Percentiles rank a stretch among this genome's conserved stretches.
phyloP scores from a whole-genome alignment of 2,329 filamentous ascomycete genomes.

The Colletotrichum tropicicola region DNA sequence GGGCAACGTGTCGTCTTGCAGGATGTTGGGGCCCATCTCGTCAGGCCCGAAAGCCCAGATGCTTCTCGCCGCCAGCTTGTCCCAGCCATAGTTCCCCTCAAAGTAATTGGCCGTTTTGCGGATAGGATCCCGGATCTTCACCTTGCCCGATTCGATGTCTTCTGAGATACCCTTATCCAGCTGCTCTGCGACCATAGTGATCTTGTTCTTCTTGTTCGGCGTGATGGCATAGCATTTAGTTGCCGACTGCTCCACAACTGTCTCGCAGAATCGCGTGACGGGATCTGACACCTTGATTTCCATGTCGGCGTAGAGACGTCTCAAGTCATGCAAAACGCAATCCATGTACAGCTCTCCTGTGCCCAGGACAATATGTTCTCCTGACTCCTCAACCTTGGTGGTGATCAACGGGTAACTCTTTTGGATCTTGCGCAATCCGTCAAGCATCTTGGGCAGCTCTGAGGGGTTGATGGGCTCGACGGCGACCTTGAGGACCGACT shows the following conservation, averaged over 20 bases:
- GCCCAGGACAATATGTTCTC: slow-evolving; percentile 93
- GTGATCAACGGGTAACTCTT: slow-evolving; percentile 96
- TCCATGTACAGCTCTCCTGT: slow-evolving; percentile 99
- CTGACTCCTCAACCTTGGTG: slow-evolving; percentile 97
- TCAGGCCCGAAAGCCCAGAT: slow-evolving; percentile 99
- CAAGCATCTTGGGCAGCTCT: slow-evolving; percentile 97
- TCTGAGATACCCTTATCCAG: slow-evolving; percentile 93
- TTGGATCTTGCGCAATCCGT: slow-evolving; percentile 95
- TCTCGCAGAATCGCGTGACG: slow-evolving; percentile 97
- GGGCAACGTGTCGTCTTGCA: slow-evolving; percentile 95
- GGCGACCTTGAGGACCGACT: slow-evolving; percentile 97
- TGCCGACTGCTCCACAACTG: slow-evolving; percentile 94
- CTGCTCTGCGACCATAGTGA: slow-evolving; percentile 98
- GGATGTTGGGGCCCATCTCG: slow-evolving; percentile 91
- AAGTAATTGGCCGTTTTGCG: slow-evolving; percentile 97
- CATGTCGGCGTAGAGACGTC: slow-evolving; percentile 96
- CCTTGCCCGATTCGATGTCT: slow-evolving; percentile 90
- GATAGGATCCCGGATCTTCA: slow-evolving; percentile 92
- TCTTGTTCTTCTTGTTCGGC: slow-evolving; percentile 99
- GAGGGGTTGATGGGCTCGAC: slow-evolving; percentile 99
- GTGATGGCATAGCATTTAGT: slow-evolving; percentile 98
- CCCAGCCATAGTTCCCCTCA: slow-evolving; percentile 96
- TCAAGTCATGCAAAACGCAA: slow-evolving; percentile 94
- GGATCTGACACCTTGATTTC: slow-evolving; percentile 99
- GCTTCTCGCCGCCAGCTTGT: slow-evolving; percentile 90